These are phyloP conservation scores for Sphagnum magellanicum DNA, from an alignment of 228 moss, liverwort and hornwort species.

Conservation along the genomic window DNA sequence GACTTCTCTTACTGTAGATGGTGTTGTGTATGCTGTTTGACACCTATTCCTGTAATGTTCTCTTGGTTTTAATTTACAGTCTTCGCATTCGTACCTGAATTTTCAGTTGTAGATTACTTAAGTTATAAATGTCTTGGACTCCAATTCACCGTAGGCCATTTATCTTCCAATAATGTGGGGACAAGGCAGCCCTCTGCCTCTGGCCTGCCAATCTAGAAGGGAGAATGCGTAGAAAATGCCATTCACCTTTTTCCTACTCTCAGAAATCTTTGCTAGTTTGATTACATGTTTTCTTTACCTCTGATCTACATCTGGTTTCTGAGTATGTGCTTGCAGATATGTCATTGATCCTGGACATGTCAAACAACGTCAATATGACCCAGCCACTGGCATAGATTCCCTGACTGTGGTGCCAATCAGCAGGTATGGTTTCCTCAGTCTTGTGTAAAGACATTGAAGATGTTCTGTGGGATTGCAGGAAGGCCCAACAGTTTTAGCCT, in stretches of 20 bases:
- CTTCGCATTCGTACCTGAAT: too few relatives aligned
- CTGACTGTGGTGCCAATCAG: constrained; percentile 89
- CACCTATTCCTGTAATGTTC: neutral
- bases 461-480: too few relatives aligned
- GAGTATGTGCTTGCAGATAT: constrained; percentile 24
- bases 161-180: too few relatives aligned
- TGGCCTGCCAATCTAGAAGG: too few relatives aligned
- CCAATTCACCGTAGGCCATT: too few relatives aligned
- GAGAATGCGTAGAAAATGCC: too few relatives aligned
- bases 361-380: constrained; percentile 93
- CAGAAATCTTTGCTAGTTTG: too few relatives aligned
- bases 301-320: neutral
- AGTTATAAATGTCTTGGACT: neutral
- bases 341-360: constrained; percentile 95
- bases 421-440: constrained; percentile 24
- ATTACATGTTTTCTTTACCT: neutral
- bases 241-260: too few relatives aligned
- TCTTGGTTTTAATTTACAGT: too few relatives aligned
- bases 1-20: constrained; percentile 93
- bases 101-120: neutral
- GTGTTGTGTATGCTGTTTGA: constrained; percentile 55
- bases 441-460: neutral
- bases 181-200: too few relatives aligned
- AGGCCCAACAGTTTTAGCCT: too few relatives aligned
- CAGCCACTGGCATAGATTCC: constrained; percentile 86